A percentile compares a stretch with the other conserved stretches of the same genome.
Conservation (phyloP, 2,329 filamentous ascomycete species). For the Fusarium sp. region DNA sequence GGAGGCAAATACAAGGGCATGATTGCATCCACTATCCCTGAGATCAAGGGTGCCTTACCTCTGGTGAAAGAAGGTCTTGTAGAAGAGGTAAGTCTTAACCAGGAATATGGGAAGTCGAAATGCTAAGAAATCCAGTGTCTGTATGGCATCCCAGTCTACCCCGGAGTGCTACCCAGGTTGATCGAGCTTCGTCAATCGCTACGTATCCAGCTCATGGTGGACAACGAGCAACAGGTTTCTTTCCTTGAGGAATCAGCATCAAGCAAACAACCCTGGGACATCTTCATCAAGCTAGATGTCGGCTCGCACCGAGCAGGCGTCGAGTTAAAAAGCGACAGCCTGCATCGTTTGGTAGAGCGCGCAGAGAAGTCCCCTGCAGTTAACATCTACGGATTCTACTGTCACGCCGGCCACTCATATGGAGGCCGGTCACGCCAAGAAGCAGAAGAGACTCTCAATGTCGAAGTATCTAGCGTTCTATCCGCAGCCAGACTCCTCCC, state of each 20-base stretch:
- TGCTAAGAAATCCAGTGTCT: slow-evolving; percentile 45
- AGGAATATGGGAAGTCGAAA: neutral
- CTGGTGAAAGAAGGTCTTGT: slow-evolving; percentile 56
- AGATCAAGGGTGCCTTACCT: slow-evolving; percentile 55
- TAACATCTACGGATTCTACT: slow-evolving; percentile 54
- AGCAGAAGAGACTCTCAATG: slow-evolving; percentile 48
- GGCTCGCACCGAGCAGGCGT: slow-evolving; percentile 54
- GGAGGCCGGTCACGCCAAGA: slow-evolving; percentile 48
- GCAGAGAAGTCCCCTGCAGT: slow-evolving; percentile 48
- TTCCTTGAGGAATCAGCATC: slow-evolving; percentile 45
- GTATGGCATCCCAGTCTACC: slow-evolving; percentile 57
- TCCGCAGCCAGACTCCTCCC: slow-evolving; percentile 49
- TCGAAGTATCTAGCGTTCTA: slow-evolving; percentile 51
- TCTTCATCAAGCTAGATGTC: slow-evolving; percentile 56
- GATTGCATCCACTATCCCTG: slow-evolving; percentile 56
- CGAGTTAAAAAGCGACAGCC: slow-evolving; percentile 41
- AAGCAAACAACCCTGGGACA: slow-evolving; percentile 47
- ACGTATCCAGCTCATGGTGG: slow-evolving; percentile 54
- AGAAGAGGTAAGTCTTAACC: slow-evolving; percentile 51
- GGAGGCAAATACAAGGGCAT: slow-evolving; percentile 54
- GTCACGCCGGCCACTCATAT: slow-evolving; percentile 56
- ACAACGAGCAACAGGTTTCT: slow-evolving; percentile 52
- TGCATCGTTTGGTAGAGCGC: slow-evolving; percentile 46
- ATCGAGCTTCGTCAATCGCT: slow-evolving; percentile 47
- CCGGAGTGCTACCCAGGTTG: slow-evolving; percentile 50